Evolutionary conservation across 2,329 filamentous ascomycete species (phyloP).

Genomic region (Lecanicillium sp.): DNA sequence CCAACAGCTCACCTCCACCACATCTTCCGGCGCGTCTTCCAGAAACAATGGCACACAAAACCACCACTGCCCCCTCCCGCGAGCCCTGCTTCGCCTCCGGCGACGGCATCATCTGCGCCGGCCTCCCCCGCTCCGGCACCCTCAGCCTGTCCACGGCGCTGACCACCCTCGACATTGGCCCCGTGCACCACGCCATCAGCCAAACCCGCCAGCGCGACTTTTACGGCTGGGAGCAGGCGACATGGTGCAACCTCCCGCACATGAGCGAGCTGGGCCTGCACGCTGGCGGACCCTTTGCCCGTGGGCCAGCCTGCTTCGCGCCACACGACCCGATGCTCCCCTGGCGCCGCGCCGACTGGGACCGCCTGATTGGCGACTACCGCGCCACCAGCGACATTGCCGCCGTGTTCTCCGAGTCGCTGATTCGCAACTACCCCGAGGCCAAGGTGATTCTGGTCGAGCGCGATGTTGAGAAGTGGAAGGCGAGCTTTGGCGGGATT

Average conservation of each 20-base stretch:
- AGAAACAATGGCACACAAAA: no score
- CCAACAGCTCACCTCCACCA: no score
- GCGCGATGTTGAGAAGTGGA: constrained; percentile 24
- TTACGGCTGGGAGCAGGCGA: background rate
- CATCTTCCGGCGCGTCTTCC: no score
- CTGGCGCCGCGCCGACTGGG: background rate
- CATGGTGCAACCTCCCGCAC: no score
- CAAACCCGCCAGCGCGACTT: background rate
- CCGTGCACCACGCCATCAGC: background rate
- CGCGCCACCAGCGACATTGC: constrained; percentile 24
- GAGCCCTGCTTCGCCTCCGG: background rate
- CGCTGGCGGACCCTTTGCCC: background rate
- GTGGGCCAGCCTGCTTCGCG: background rate
- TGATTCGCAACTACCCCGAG: constrained; percentile 22
- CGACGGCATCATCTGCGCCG: constrained; percentile 1
- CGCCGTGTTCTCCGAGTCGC: constrained; percentile 17
- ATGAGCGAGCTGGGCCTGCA: no score
- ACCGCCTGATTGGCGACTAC: constrained; percentile 9
- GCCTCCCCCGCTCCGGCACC: background rate
- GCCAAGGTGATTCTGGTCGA: constrained; percentile 25
- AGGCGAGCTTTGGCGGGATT: constrained; percentile 20
- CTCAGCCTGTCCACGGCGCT: background rate
- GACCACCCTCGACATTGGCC: background rate
- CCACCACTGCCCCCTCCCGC: no score
- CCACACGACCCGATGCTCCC: background rate